Base-by-base conservation (phyloP, 768 basidiomycete genomes). In the Cubamyces lactineus region DNA sequence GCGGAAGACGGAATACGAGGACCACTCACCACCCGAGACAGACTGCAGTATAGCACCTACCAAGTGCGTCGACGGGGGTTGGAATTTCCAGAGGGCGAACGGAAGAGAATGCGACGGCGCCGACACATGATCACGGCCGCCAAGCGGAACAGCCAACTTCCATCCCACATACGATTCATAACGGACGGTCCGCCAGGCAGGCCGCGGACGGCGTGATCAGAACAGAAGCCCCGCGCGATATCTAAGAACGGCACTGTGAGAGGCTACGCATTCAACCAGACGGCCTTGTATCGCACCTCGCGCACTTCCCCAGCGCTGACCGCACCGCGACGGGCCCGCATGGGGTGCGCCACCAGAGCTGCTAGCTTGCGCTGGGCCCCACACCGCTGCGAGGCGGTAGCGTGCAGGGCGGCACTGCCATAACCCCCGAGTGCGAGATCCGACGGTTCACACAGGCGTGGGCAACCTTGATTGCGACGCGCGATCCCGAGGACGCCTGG, bases 181-280 rank as follows among this genome's bases (percentile, higher is more conserved):
- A 43, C 30, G 28, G 42, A 45, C 49, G 41, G 57, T 51, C 49
- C 40, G 57, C 57, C 42, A 34, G 47, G 46, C 47, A 34, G 47
- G 56, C 56, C 56, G 46, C 56, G 30, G 56, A 17, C 34, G 47
- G 57, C 57, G 41, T 59, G 57, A 59, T 59, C 57, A 59, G 49
- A 59, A 59, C 15, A 43, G 57, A 51, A 49, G 49, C 49, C 57
- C 24, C 16, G 57, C 41, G 48, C 40, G 53, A 48, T 30, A 48
- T 11, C 61, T 61, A 30, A 55, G 61, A 55, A 62, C 53, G 40
- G 53, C 53, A 28, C 55, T 57, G 55, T 62, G 61, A 53, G 61
- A 62, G 61, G 42, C 61, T 57, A 16, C 28, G 24, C 39, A 40
- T 54, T 40, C 38, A 40, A 6, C 34, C 16, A 16, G 47, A 17